phyloP scores from a whole-genome alignment of 2,329 filamentous ascomycete species.

The Stemphylium vesicarium region DNA sequence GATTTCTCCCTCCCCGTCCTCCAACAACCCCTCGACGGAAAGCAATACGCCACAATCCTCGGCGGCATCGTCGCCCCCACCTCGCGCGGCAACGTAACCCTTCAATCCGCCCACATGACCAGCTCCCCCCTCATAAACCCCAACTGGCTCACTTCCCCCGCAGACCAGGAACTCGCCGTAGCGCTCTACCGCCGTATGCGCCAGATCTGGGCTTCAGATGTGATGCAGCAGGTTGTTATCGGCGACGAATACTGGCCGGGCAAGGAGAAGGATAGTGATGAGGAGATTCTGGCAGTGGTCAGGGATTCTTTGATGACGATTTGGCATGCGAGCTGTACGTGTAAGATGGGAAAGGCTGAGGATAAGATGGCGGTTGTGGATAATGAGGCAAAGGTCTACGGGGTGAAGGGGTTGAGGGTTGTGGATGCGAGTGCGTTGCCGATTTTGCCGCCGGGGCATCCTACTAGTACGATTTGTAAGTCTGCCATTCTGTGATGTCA shows the following conservation, averaged over 20 bases:
- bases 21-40: neutral
- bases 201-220: neutral
- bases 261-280: neutral
- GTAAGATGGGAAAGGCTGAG: slow-evolving; percentile 35
- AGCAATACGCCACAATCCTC: slow-evolving; percentile 1
- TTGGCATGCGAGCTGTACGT: slow-evolving; percentile 34
- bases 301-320: slow-evolving; percentile 4
- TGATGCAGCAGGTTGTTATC: neutral
- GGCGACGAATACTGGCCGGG: slow-evolving; percentile 1
- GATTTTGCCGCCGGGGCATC: neutral
- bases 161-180: slow-evolving; percentile 40
- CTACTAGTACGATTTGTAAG: slow-evolving; percentile 1
- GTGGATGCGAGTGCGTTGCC: slow-evolving; percentile 4
- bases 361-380: slow-evolving; percentile 45
- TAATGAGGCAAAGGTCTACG: slow-evolving; percentile 38
- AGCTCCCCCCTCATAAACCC: slow-evolving; percentile 42
- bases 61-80: neutral
- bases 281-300: neutral
- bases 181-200: slow-evolving; percentile 33
- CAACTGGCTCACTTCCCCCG: slow-evolving; percentile 40
- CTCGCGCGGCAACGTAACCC: slow-evolving; percentile 38
- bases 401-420: slow-evolving; percentile 7
- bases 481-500: neutral
- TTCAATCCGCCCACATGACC: slow-evolving; percentile 28
- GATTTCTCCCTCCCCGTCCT: neutral